Base-by-base conservation (phyloP, 1,139 yeast genomes). In the Zygosaccharomyces sapae region DNA sequence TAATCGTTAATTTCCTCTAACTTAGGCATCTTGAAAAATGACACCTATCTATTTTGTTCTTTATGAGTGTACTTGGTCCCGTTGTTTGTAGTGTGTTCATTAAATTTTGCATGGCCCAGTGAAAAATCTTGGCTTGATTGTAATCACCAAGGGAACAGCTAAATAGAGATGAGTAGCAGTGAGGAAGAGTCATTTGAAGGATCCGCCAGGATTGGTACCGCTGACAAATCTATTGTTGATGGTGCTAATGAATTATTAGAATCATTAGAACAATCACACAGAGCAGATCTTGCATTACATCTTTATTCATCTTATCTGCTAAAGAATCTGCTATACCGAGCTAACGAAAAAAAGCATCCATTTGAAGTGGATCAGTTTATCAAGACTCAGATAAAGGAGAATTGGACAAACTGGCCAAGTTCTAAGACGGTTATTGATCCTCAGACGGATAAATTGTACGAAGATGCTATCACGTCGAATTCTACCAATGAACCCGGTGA, bases 1-100 rank as follows among this genome's bases (percentile, higher is more conserved):
- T 68, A 73, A 66, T 87, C 95, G 54, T 80, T 82, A 56, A 89
- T 81, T 62, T 88, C 96, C 68, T 89, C 97, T 51, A 89, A 70
- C 42, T 75, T 76, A 18, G 95, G 95, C 82, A 82, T 83, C 47
- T 68, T 71, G 67, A 22, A 5, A 19, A 22, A 58, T 53, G 48
- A 18, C 51, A 22, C 27, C 29, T 19, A n/a, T 22, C 13, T 9
- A 20, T 10, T 18, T 30, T 33, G 9, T 13, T 13, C 8, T 31
- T 31, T 12, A 6, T 18, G 2, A 5, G 18, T 31, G 8, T 31
- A 31, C 20, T 22, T 6, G 25, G 25, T 22, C 7, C 2, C 8
- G 25, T 31, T 31, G 34, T 13, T 4, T 31, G 34, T 31, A 5
- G 34, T 31, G 18, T 22, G 19, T 35, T 12, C 4, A 12, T 31